Evolutionary conservation across 192 early-diverging fungal genomes (phyloP).

Genomic region (Mortierella claussenii): DNA sequence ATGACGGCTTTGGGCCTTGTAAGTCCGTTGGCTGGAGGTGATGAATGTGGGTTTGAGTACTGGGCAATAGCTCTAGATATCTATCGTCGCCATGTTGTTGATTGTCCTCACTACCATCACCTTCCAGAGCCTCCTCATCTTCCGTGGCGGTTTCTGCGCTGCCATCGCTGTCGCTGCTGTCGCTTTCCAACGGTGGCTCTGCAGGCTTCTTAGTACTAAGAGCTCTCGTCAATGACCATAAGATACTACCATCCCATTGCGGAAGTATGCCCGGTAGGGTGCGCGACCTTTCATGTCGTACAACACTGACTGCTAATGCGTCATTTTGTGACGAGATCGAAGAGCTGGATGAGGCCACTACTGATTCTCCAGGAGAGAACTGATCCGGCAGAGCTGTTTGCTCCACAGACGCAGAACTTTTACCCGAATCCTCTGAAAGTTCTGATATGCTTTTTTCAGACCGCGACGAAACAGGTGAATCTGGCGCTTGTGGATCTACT

Average conservation of each 20-base stretch:
- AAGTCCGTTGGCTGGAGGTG: too few relatives aligned
- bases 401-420: slow-evolving; percentile 1
- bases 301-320: slow-evolving; percentile 13
- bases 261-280: slow-evolving; percentile 43
- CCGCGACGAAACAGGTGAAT: slow-evolving; percentile 11
- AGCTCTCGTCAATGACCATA: slow-evolving; percentile 37
- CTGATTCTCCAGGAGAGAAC: slow-evolving; percentile 14
- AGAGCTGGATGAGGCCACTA: too few relatives aligned
- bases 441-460: slow-evolving; percentile 21
- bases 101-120: too few relatives aligned
- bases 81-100: too few relatives aligned
- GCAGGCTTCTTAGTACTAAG: slow-evolving; percentile 25
- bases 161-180: slow-evolving; percentile 31
- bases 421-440: background rate
- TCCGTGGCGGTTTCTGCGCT: slow-evolving; percentile 7
- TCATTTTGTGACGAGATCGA: too few relatives aligned
- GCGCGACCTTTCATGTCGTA: slow-evolving; percentile 32
- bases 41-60: too few relatives aligned
- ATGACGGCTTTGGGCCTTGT: too few relatives aligned
- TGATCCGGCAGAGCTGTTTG: background rate
- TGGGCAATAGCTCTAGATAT: background rate
- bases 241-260: slow-evolving; percentile 30
- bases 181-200: slow-evolving; percentile 30
- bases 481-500: background rate
- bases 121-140: slow-evolving; percentile 1